Evolutionary conservation across 257 asterid genomes (phyloP).

Genomic region (Scutellaria barbata): DNA sequence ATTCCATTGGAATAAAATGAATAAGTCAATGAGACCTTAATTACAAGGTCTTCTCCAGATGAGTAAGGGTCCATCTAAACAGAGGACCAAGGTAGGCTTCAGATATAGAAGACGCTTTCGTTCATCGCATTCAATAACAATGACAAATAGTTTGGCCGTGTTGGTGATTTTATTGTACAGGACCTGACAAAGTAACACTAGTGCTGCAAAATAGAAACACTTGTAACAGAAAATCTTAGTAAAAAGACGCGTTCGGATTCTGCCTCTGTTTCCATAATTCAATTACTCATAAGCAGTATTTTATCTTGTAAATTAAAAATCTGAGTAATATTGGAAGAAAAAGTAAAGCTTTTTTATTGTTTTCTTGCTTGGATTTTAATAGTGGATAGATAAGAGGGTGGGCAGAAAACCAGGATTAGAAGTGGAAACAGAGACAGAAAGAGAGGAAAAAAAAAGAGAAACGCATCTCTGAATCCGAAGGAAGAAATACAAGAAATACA

Average conservation of each 20-base stretch:
- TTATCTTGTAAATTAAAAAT: conserved; percentile 16
- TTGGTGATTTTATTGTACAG: conserved; percentile 38
- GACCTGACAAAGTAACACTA: conserved; percentile 65
- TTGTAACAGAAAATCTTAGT: conserved; percentile 56
- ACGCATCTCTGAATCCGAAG: conserved; percentile 46
- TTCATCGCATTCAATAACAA: conserved; percentile 51
- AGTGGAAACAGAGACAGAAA: conserved; percentile 36
- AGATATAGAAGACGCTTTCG: conserved; percentile 47
- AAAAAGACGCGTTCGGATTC: conserved; percentile 43
- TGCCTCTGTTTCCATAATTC: conserved; percentile 46
- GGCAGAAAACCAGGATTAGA: conserved; percentile 40
- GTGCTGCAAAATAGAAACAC: conserved; percentile 67
- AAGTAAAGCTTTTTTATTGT: not conserved
- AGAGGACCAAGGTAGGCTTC: conserved; percentile 49
- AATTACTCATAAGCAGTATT: conserved; percentile 32
- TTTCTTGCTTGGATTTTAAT: conserved; percentile 22
- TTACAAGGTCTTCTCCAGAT: conserved; percentile 81
- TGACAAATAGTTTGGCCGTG: conserved; percentile 52
- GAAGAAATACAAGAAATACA: conserved; percentile 33
- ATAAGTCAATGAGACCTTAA: conserved; percentile 57
- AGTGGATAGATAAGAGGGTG: conserved; percentile 18
- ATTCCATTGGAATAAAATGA: conserved; percentile 7
- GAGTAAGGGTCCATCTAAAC: conserved; percentile 80
- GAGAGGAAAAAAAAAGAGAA: conserved; percentile 34
- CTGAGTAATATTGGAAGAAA: not conserved